Evolutionary conservation across 2,329 filamentous ascomycete genomes (phyloP).

Genomic region (Neopestalotiopsis rosae): DNA sequence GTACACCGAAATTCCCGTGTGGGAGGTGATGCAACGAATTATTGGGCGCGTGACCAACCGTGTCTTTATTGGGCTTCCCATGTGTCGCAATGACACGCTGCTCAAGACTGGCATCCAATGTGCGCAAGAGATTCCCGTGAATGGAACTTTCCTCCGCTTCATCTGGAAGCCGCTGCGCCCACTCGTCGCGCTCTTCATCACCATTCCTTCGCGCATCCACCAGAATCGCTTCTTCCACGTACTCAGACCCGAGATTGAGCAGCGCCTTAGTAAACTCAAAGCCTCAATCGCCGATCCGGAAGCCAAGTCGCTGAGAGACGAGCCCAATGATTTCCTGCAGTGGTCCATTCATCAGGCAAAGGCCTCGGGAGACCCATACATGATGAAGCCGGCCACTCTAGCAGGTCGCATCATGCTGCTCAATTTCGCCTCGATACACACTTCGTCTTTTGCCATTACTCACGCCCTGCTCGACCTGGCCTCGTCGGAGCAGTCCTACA

Average conservation of each 20-base stretch:
- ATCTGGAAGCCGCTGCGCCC: slow-evolving; percentile 25
- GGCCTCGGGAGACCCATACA: slow-evolving; percentile 22
- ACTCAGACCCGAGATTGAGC: slow-evolving; percentile 25
- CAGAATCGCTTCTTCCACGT: slow-evolving; percentile 24
- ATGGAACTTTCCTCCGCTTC: slow-evolving; percentile 24
- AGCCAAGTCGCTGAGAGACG: slow-evolving; percentile 15
- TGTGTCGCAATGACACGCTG: slow-evolving; percentile 26
- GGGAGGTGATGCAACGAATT: slow-evolving; percentile 15
- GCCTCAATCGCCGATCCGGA: slow-evolving; percentile 13
- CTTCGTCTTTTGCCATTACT: slow-evolving; percentile 37
- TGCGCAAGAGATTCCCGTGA: slow-evolving; percentile 25
- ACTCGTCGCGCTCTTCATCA: slow-evolving; percentile 24
- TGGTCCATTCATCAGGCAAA: slow-evolving; percentile 28
- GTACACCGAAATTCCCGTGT: slow-evolving; percentile 18
- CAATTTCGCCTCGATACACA: slow-evolving; percentile 46
- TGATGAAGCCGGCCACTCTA: slow-evolving; percentile 28
- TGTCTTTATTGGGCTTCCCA: slow-evolving; percentile 27
- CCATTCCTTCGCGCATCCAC: slow-evolving; percentile 27
- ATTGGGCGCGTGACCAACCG: slow-evolving; percentile 25
- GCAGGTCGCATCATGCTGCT: slow-evolving; percentile 37
- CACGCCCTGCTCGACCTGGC: slow-evolving; percentile 49
- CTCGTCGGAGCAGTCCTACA: slow-evolving; percentile 38
- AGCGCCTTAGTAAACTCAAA: slow-evolving; percentile 25
- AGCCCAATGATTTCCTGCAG: slow-evolving; percentile 29
- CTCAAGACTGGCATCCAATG: slow-evolving; percentile 26